These are phyloP conservation scores for Balakata baccata DNA, from an alignment of 345 rosid genomes.

Conservation along the genomic window DNA sequence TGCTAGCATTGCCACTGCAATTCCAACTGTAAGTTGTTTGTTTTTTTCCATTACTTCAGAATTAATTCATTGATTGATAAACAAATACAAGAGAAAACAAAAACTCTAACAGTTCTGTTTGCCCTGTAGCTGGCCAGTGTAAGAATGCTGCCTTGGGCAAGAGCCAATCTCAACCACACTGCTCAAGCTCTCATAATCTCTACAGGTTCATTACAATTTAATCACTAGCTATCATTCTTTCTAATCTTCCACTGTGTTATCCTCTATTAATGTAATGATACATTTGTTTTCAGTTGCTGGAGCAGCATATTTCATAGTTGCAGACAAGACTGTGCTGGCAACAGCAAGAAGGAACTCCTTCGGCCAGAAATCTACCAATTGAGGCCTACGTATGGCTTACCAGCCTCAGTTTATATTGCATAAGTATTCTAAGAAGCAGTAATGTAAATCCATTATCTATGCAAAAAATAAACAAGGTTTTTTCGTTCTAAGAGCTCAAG, in stretches of 20 bases:
- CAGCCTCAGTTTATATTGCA: not conserved
- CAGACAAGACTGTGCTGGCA: constrained; percentile 88
- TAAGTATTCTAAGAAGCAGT: not conserved
- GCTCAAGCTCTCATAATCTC: constrained; percentile 95
- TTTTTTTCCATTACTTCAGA: not conserved
- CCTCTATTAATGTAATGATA: constrained; percentile 1
- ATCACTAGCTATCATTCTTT: not conserved
- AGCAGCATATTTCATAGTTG: constrained; percentile 88
- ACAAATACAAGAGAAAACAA: not conserved
- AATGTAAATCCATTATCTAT: constrained; percentile 16
- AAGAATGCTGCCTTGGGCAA: constrained; percentile 83
- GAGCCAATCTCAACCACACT: constrained; percentile 74
- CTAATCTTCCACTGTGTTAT: not conserved
- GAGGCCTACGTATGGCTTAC: constrained; percentile 23
- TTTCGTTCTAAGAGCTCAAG: constrained; percentile 4
- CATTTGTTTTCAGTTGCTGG: constrained; percentile 53
- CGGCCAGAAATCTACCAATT: constrained; percentile 29
- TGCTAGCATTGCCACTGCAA: constrained; percentile 62
- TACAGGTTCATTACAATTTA: constrained; percentile 36
- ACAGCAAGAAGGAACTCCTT: constrained; percentile 77
- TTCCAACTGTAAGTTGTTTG: constrained; percentile 60
- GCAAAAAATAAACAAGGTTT: constrained; percentile 16
- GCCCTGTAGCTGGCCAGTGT: constrained; percentile 59
- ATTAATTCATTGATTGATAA: too few species aligned
- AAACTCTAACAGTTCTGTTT: not conserved